Conservation (phyloP, 2,329 filamentous ascomycete species). For the Colletotrichum australisinense region DNA sequence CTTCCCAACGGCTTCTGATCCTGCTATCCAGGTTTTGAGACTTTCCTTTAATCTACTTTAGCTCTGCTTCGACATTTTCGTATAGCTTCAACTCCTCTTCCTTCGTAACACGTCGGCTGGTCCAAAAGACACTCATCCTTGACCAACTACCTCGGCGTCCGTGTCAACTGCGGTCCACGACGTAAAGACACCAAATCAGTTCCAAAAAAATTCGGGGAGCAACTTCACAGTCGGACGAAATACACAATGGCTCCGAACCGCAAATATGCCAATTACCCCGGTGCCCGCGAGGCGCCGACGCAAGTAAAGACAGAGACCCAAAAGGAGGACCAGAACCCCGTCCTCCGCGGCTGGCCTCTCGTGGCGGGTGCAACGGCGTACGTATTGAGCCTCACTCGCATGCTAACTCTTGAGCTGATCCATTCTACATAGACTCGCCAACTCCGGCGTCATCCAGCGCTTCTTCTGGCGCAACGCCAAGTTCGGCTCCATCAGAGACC, state of each 20-base stretch:
- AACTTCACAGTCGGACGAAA: not conserved
- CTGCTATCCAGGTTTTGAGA: not conserved
- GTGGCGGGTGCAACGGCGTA: constrained; percentile 72
- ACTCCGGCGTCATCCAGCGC: constrained; percentile 70
- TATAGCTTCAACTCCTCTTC: not conserved
- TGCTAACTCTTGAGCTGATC: not conserved
- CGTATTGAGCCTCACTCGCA: constrained; percentile 39
- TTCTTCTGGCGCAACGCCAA: constrained; percentile 78
- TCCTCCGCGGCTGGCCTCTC: constrained; percentile 74
- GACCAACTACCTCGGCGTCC: not conserved
- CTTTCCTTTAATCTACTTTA: not conserved
- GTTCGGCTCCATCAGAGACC: constrained; percentile 59
- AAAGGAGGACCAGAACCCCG: constrained; percentile 71
- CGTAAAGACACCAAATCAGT: not conserved
- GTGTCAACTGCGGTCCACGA: not conserved
- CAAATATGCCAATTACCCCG: constrained; percentile 36
- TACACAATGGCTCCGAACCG: constrained; percentile 33
- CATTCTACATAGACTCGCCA: constrained; percentile 61
- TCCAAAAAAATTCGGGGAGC: not conserved
- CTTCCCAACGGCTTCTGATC: not conserved
- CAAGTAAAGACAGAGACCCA: constrained; percentile 8
- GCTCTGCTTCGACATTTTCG: not conserved
- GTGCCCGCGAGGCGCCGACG: constrained; percentile 23
- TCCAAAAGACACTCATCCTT: not conserved
- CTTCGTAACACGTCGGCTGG: not conserved